Evolutionary conservation across 345 rosid genomes (phyloP).

Genomic region (Lepidium didymum): DNA sequence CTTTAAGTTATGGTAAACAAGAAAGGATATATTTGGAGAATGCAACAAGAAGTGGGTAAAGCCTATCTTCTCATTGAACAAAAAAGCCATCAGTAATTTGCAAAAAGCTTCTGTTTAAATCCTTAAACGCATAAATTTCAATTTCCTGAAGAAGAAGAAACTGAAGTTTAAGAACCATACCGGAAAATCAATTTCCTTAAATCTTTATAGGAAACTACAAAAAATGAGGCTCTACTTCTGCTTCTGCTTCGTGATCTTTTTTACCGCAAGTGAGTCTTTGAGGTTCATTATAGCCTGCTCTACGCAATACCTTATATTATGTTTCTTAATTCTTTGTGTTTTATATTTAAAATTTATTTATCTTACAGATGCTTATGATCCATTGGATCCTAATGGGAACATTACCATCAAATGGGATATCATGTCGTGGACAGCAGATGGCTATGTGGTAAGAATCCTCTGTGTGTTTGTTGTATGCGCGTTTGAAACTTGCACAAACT

Average conservation of each 20-base stretch:
- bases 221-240: conserved; percentile 37
- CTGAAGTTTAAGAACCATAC: background rate
- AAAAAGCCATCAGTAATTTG: background rate
- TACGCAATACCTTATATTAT: background rate
- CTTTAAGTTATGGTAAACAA: conserved; percentile 55
- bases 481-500: background rate
- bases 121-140: conserved; percentile 2
- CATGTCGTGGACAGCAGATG: conserved; percentile 83
- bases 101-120: conserved; percentile 13
- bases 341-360: background rate
- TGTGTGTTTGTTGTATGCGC: background rate
- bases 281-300: background rate
- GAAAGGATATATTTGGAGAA: conserved; percentile 18
- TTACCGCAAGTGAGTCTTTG: conserved; percentile 36
- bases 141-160: conserved; percentile 1
- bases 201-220: background rate
- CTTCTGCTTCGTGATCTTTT: conserved; percentile 36
- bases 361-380: conserved; percentile 78
- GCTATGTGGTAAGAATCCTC: conserved; percentile 56
- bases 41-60: conserved; percentile 57
- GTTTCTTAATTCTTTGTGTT: background rate
- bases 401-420: conserved; percentile 83
- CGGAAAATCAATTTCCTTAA: background rate
- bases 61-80: conserved; percentile 6
- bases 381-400: conserved; percentile 86